Base-by-base conservation (phyloP, 306 rosid species). In the Lathyrus sativus region DNA sequence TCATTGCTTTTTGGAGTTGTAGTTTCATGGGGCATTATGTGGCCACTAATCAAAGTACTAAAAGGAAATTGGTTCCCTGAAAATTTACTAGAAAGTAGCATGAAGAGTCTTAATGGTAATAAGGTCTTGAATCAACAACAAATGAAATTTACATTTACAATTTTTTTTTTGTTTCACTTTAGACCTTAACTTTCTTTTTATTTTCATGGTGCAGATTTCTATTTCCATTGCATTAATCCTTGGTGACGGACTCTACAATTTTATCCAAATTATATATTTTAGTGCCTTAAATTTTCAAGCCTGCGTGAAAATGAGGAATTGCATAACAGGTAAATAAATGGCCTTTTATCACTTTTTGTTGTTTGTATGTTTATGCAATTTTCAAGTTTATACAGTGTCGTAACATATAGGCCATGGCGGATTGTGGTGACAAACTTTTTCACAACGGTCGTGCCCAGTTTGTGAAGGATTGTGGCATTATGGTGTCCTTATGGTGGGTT, bases 11-110 rank as follows among this genome's bases (percentile, higher is more conserved):
- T 92, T 7, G 95, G 98, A 46, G 95, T 92, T 4, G 73, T 87
- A 46, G 78, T 92, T 75, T 92, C 98, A 46, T 92, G 96, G 96
- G 98, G 92, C 65, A 49, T 92, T 54, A 89, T 92, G 92, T 92
- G 96, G 98, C 96, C 98, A 0, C 75, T 89, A 72, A 87, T 91
- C 68, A 81, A 38, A 64, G 95, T 87, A 9, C 84, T 82, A 31
- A 84, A 91, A 80, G 98, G 98, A 72, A 79, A 82, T 15, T 91
- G 98, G 98, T 91, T 82, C 67, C 92, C 95, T 55, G 82, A 41
- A 72, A 82, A 67, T 76, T 60, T 89, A 70, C 67, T 91, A 37
- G 90, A 91, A 77, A 83, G 91, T 62, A 91, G 97, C 28, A 89
- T 91, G 97, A 84, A 87, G 86, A 89, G 97, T 73, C 88, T 91